phyloP scores from a whole-genome alignment of 2,329 filamentous ascomycete species.

The Scedosporium aurantiacum region DNA sequence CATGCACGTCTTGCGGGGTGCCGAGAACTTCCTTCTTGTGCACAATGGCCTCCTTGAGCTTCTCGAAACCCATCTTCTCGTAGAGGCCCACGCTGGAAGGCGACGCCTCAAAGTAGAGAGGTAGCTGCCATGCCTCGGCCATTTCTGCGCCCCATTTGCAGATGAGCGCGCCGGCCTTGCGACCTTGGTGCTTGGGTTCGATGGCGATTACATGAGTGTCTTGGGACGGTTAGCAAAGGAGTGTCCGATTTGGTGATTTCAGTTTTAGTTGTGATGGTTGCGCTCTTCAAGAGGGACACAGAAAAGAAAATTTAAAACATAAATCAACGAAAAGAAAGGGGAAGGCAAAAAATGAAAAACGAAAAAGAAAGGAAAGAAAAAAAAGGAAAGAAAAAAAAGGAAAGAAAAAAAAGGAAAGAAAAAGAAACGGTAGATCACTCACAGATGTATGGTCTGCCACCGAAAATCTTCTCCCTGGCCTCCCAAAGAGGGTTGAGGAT shows the following conservation, averaged over 20 bases:
- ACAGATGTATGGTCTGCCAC: constrained; percentile 29
- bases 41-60: constrained; percentile 26
- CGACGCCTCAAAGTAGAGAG: constrained; percentile 36
- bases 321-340: too few relatives aligned
- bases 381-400: constrained; percentile 13
- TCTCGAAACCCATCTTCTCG: constrained; percentile 32
- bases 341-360: too few relatives aligned
- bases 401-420: constrained; percentile 10
- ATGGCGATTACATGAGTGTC: constrained; percentile 31
- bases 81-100: constrained; percentile 30
- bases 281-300: too few relatives aligned
- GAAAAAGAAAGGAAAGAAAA: constrained; percentile 11
- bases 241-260: background rate
- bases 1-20: constrained; percentile 23
- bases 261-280: background rate
- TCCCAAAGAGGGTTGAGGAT: constrained; percentile 30
- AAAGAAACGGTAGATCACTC: constrained; percentile 14
- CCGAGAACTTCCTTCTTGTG: constrained; percentile 25
- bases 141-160: constrained; percentile 29
- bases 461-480: constrained; percentile 28
- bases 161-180: constrained; percentile 28
- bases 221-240: constrained; percentile 10
- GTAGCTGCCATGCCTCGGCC: constrained; percentile 24
- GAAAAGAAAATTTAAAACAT: too few relatives aligned
- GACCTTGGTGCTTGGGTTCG: constrained; percentile 30